phyloP scores from a whole-genome alignment of 2,329 filamentous ascomycete species.

The Aspergillus pseudoviridinutans region DNA sequence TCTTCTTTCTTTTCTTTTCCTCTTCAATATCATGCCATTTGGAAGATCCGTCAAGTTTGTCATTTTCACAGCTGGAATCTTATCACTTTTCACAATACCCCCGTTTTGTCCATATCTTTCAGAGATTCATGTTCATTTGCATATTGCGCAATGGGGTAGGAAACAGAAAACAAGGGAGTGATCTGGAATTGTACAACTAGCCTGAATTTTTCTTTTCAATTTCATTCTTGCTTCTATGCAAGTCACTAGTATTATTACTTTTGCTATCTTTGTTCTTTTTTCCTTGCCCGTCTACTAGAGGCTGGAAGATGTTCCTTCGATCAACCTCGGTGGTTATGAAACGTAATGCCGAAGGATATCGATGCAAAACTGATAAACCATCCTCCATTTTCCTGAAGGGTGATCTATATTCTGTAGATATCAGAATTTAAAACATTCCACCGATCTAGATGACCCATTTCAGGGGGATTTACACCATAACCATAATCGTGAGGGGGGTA shows the following conservation, averaged over 20 bases:
- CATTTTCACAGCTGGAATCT: background rate
- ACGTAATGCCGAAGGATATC: background rate
- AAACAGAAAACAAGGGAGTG: background rate
- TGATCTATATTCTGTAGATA: background rate
- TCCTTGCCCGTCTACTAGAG: background rate
- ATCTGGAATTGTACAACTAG: background rate
- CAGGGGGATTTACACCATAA: background rate
- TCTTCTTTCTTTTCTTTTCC: conserved; percentile 1
- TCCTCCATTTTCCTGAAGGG: background rate
- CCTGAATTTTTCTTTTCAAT: background rate
- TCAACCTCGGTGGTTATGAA: background rate
- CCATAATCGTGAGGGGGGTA: background rate
- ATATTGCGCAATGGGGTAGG: background rate
- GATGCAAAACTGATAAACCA: background rate
- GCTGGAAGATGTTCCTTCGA: background rate
- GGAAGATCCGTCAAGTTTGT: background rate
- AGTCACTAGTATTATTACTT: background rate
- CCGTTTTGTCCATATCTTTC: background rate
- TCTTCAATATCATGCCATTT: background rate
- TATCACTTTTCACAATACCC: background rate
- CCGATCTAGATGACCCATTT: background rate
- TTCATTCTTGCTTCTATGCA: background rate
- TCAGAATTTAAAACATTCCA: background rate
- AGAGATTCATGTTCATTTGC: background rate
- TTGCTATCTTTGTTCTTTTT: background rate